Conservation (phyloP, 2,329 filamentous ascomycete species). For the Fusarium buharicum region DNA sequence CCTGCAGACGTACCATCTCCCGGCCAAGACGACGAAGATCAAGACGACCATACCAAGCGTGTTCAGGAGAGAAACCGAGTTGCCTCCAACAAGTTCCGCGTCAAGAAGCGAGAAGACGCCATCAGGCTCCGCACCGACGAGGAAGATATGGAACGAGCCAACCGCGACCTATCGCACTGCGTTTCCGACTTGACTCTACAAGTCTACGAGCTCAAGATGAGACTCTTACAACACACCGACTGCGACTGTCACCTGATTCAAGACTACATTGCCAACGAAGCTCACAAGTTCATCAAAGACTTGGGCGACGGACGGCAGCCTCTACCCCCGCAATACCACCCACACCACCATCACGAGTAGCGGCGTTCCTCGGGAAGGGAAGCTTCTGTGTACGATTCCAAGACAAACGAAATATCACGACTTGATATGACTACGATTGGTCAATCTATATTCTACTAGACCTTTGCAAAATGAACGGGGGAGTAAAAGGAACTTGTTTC, state of each 20-base stretch:
- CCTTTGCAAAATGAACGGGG: too few species aligned
- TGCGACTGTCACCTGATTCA: slow-evolving; percentile 42
- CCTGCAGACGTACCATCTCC: background rate
- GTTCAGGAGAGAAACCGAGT: slow-evolving; percentile 39
- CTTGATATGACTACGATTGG: too few species aligned
- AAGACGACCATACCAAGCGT: background rate
- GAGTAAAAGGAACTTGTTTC: too few species aligned
- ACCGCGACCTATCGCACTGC: slow-evolving; percentile 18
- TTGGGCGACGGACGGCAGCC: background rate
- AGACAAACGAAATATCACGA: too few species aligned
- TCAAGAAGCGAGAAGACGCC: slow-evolving; percentile 36
- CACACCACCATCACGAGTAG: background rate
- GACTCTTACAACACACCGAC: slow-evolving; percentile 36
- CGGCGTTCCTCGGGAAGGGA: too few species aligned
- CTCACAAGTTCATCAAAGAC: slow-evolving; percentile 26
- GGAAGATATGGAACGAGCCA: slow-evolving; percentile 28
- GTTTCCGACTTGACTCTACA: slow-evolving; percentile 33
- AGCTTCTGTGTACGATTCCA: background rate
- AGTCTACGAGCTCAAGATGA: slow-evolving; percentile 40
- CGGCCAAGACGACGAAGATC: background rate
- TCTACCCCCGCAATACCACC: background rate
- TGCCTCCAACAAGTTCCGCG: slow-evolving; percentile 43
- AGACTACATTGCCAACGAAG: slow-evolving; percentile 36
- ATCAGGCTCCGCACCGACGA: slow-evolving; percentile 29
- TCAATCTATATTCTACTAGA: too few species aligned